Conservation (phyloP, 371 early-diverging fungal genomes). For the Lichtheimia corymbifera region DNA sequence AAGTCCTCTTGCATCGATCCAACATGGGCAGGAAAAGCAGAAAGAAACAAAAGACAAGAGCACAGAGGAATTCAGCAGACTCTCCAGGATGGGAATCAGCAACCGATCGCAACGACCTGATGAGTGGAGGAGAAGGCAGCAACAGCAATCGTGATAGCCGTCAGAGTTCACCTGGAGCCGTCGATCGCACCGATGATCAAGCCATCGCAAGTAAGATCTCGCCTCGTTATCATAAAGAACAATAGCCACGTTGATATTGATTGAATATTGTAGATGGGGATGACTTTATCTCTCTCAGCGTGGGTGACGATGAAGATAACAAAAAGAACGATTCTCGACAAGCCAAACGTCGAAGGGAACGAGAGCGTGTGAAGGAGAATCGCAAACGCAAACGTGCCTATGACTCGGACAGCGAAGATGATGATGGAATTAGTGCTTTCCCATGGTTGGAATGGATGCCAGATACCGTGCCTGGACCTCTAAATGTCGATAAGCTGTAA, state of each 20-base stretch:
- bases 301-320: neutral
- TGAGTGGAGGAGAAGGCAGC: neutral
- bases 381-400: slow-evolving; percentile 1
- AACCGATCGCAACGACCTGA: neutral
- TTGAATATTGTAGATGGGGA: neutral
- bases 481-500: neutral
- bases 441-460: slow-evolving; percentile 3
- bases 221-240: neutral
- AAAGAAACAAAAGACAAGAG: neutral
- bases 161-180: too few species aligned
- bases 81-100: neutral
- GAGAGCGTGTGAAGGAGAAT: neutral
- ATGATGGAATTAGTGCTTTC: neutral
- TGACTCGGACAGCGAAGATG: neutral
- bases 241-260: neutral
- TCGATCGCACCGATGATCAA: neutral
- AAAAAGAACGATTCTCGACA: neutral
- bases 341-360: neutral
- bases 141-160: neutral
- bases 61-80: neutral
- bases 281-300: slow-evolving; percentile 7
- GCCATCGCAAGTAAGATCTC: slow-evolving; percentile 2
- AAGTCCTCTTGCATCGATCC: neutral
- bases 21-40: neutral
- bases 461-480: neutral